Evolutionary conservation across 2,329 filamentous ascomycete species (phyloP).

Genomic region (Alternaria infectoria): DNA sequence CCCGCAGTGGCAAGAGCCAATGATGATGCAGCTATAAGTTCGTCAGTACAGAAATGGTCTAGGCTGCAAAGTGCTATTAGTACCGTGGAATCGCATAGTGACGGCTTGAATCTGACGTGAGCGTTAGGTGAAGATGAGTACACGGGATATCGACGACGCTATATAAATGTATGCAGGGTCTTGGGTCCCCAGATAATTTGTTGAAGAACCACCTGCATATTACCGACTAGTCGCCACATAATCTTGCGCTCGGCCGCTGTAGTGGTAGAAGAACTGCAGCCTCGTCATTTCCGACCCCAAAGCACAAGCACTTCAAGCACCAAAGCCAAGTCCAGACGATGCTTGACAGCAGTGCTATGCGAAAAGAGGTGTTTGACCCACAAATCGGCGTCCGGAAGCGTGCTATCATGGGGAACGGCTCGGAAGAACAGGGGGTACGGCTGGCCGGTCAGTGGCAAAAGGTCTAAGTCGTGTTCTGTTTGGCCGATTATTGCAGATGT

Average conservation of each 20-base stretch:
- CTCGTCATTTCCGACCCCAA: conserved; percentile 5
- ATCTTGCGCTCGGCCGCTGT: background rate
- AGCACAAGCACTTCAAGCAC: conserved; percentile 25
- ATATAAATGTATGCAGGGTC: background rate
- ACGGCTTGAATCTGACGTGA: background rate
- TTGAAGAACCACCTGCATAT: conserved; percentile 4
- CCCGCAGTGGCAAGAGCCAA: conserved; percentile 15
- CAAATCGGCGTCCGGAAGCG: background rate
- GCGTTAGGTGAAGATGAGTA: background rate
- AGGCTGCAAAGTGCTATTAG: background rate
- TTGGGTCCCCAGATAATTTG: background rate
- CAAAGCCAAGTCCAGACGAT: conserved; percentile 26
- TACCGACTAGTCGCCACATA: background rate
- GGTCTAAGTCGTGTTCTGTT: background rate
- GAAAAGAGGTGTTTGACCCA: background rate
- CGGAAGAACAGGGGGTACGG: background rate
- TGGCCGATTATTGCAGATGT: background rate
- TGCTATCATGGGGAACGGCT: background rate
- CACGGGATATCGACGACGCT: background rate
- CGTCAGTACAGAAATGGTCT: background rate
- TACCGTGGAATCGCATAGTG: background rate
- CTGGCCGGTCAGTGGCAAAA: background rate
- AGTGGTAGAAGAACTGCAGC: background rate
- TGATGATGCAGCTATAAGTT: conserved; percentile 8
- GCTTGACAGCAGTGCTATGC: background rate